Evolutionary conservation across 2,329 filamentous ascomycete species (phyloP).

Genomic region (Nemania sp.): DNA sequence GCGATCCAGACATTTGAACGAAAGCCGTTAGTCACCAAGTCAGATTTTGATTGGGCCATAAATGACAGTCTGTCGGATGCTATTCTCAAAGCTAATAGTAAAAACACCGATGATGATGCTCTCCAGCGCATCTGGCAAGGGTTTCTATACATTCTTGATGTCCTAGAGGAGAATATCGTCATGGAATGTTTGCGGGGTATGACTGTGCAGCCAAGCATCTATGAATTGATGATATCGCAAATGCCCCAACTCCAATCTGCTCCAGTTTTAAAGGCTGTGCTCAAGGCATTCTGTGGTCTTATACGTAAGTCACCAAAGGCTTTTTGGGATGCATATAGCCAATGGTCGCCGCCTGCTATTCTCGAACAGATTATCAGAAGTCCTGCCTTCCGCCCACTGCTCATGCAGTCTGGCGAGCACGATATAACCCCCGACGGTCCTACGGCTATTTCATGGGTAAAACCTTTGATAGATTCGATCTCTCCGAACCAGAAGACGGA

Average conservation of each 20-base stretch:
- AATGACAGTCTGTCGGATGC: slow-evolving; percentile 77
- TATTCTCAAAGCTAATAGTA: slow-evolving; percentile 70
- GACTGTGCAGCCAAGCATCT: slow-evolving; percentile 81
- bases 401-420: slow-evolving; percentile 71
- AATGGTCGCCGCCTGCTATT: slow-evolving; percentile 82
- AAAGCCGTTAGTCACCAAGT: slow-evolving; percentile 70
- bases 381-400: slow-evolving; percentile 71
- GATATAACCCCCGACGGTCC: slow-evolving; percentile 63
- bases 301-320: slow-evolving; percentile 80
- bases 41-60: slow-evolving; percentile 90
- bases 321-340: slow-evolving; percentile 89
- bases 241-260: slow-evolving; percentile 63
- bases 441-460: slow-evolving; percentile 81
- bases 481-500: slow-evolving; percentile 80
- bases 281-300: slow-evolving; percentile 77
- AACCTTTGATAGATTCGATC: slow-evolving; percentile 81
- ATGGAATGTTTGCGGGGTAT: slow-evolving; percentile 82
- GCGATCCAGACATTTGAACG: slow-evolving; percentile 76
- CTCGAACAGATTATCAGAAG: slow-evolving; percentile 87
- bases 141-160: slow-evolving; percentile 77
- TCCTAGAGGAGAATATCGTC: slow-evolving; percentile 79
- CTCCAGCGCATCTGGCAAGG: slow-evolving; percentile 85
- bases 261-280: slow-evolving; percentile 73
- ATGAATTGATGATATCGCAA: slow-evolving; percentile 68
- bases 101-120: slow-evolving; percentile 54